Evolutionary conservation across 805 yeast genomes (phyloP).

Genomic region (Barnettozyma vustinii): DNA sequence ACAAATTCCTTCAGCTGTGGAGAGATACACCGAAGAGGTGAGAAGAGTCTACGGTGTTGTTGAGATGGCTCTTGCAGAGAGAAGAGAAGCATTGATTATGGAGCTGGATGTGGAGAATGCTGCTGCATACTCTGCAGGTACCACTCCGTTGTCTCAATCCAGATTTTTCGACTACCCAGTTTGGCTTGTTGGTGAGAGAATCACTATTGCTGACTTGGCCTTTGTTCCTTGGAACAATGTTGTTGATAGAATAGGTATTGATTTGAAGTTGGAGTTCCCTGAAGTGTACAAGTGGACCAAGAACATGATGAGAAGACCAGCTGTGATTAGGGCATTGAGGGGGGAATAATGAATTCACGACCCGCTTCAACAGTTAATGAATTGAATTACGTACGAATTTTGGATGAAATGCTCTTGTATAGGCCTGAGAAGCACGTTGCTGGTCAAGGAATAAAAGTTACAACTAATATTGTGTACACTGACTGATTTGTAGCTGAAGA

Average conservation of each 20-base stretch:
- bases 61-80: slow-evolving; percentile 92
- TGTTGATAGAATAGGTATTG: slow-evolving; percentile 87
- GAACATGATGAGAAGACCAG: slow-evolving; percentile 92
- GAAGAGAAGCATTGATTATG: slow-evolving; percentile 85
- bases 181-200: slow-evolving; percentile 86
- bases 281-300: slow-evolving; percentile 96
- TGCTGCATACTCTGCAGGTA: slow-evolving; percentile 81
- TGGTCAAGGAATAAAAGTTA: neutral
- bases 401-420: neutral
- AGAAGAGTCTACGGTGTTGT: slow-evolving; percentile 89
- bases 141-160: slow-evolving; percentile 79
- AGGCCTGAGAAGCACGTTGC: neutral
- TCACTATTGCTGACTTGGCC: slow-evolving; percentile 83
- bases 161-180: slow-evolving; percentile 89
- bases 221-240: slow-evolving; percentile 98
- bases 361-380: neutral
- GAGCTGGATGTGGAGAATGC: slow-evolving; percentile 85
- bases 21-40: slow-evolving; percentile 87
- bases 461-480: too few species aligned
- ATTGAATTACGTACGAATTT: too few species aligned
- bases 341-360: slow-evolving; percentile 41
- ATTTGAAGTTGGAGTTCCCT: slow-evolving; percentile 81
- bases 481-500: too few species aligned
- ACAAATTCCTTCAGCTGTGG: slow-evolving; percentile 83
- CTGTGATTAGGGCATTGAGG: slow-evolving; percentile 79